phyloP scores from a whole-genome alignment of 768 basidiomycete genomes.

The Boletus vinaceobasis region DNA sequence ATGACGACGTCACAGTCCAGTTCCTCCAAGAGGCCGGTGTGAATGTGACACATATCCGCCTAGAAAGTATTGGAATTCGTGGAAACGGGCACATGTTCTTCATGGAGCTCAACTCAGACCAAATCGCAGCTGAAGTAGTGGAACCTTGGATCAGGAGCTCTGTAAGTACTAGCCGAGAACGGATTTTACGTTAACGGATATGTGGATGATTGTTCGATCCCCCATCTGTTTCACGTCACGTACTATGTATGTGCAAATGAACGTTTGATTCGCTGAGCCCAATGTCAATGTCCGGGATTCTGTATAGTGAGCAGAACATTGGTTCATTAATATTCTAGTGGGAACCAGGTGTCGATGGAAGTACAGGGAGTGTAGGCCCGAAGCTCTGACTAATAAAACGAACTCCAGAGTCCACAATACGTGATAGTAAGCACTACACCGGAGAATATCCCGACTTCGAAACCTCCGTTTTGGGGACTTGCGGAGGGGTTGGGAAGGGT shows the following conservation, averaged over 20 bases:
- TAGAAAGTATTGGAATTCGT: constrained; percentile 43
- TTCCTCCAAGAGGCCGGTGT: constrained; percentile 47
- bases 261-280: neutral
- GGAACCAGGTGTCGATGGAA: neutral
- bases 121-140: constrained; percentile 41
- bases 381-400: neutral
- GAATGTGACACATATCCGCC: constrained; percentile 37
- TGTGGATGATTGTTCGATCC: neutral
- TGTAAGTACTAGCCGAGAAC: constrained; percentile 3
- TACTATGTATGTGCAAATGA: neutral
- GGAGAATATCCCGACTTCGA: neutral
- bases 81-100: constrained; percentile 59
- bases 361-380: too few relatives aligned
- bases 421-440: neutral
- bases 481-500: neutral
- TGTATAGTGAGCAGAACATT: neutral
- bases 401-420: neutral
- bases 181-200: neutral
- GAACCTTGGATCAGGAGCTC: constrained; percentile 36
- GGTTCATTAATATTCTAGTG: too few relatives aligned
- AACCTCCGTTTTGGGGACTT: neutral
- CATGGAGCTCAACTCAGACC: constrained; percentile 48
- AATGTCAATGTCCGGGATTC: neutral
- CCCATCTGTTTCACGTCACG: neutral
- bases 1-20: constrained; percentile 43